Conservation (phyloP, 2,329 filamentous ascomycete genomes). For the Gnomoniopsis smithogilvyi region DNA sequence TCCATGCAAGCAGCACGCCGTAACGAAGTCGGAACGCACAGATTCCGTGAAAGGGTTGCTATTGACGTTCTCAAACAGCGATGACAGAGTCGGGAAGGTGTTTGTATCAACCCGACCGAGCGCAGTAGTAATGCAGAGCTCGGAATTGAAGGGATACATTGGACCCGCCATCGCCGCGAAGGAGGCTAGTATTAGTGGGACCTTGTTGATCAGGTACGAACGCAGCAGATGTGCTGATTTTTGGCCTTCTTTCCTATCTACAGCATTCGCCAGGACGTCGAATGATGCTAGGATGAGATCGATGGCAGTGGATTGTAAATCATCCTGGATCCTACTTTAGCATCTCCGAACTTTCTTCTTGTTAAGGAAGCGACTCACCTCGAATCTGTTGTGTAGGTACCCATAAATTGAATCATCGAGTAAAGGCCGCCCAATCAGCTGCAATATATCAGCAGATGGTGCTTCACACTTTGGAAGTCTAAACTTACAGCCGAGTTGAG, state of each 20-base stretch:
- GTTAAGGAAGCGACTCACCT: conserved; percentile 44
- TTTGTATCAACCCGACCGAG: conserved; percentile 79
- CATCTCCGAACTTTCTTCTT: background rate
- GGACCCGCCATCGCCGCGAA: conserved; percentile 48
- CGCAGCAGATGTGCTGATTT: conserved; percentile 70
- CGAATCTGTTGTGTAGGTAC: conserved; percentile 82
- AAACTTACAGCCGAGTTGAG: conserved; percentile 72
- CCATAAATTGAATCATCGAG: conserved; percentile 81
- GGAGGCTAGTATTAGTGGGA: conserved; percentile 52
- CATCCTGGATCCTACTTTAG: conserved; percentile 51
- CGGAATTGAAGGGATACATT: conserved; percentile 69
- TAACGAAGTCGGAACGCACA: conserved; percentile 72
- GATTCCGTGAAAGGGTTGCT: conserved; percentile 57
- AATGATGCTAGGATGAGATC: conserved; percentile 88
- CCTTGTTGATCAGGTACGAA: conserved; percentile 77
- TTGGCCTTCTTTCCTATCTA: conserved; percentile 61
- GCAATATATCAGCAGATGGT: background rate
- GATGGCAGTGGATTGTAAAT: conserved; percentile 72
- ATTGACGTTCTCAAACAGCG: conserved; percentile 57
- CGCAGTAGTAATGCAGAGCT: conserved; percentile 69
- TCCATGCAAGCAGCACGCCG: conserved; percentile 83
- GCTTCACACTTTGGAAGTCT: background rate
- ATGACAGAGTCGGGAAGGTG: conserved; percentile 60
- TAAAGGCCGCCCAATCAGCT: conserved; percentile 79
- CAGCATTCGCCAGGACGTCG: conserved; percentile 82